Evolutionary conservation across 352 stramenopile species (phyloP), one percentile per base, ranked within the genome.

Genomic region (Discostella stelligera): DNA sequence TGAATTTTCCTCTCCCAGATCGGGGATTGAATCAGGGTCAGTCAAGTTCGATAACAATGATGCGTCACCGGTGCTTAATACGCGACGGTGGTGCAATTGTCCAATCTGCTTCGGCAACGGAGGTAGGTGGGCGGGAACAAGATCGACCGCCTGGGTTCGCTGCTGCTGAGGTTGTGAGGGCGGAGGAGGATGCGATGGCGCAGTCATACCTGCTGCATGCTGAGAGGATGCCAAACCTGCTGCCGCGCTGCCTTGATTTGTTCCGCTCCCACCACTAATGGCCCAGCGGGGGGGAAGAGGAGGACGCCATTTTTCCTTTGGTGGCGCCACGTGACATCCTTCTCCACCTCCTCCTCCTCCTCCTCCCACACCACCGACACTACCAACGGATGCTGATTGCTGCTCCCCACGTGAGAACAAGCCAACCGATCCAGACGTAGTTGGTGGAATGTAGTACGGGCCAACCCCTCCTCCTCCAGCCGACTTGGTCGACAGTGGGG

Each of bases 251-350:
- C 21, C 14, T n/a, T 37, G 23, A 5, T 14, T 14, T 7, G 18
- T 37, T 18, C 7, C 53, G 14, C 53, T 23, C 14, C 53, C 53
- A 7, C 53, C 53, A 21, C 13, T 25, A n/a, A 79, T 73, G 14
- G 77, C 77, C 71, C 77, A 79, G 5, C 77, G 60, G 0, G 77
- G 77, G 10, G 77, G 77, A 9, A 84, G 39, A 3, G 77, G 77
- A n/a, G 77, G 77, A 46, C 67, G 70, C 39, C 77, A 76, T n/a
- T 60, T 69, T 30, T 48, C 49, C n/a, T 48, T 44, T 18, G 37
- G 16, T 61, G 59, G 13, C 49, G 6, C 11, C 46, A 21, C 21
- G 4, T 25, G 6, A 25, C 6, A 25, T 20, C 37, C 52, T n/a
- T 37, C 32, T 14, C 13, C 20, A 6, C 27, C 39, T n/a, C 58